These are phyloP conservation scores for Arachis hypogaea DNA, from an alignment of 306 rosid species.

Conservation along the genomic window DNA sequence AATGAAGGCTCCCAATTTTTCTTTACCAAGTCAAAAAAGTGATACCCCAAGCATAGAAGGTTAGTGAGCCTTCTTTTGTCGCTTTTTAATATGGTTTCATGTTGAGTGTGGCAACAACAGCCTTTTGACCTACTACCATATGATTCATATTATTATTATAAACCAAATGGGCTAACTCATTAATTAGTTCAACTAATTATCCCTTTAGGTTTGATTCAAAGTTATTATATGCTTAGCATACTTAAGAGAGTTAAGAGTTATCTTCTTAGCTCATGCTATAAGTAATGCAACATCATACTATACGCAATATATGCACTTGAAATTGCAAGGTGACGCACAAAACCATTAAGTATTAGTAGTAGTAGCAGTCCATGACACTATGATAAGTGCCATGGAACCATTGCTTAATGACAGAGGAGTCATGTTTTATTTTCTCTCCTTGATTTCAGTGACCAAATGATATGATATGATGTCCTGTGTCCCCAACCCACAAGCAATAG, in stretches of 20 bases:
- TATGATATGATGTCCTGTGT: not conserved
- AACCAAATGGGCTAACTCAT: conserved; percentile 29
- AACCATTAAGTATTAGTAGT: not conserved
- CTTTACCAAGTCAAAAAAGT: conserved; percentile 41
- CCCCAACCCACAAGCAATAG: conserved; percentile 9
- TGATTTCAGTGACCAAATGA: conserved; percentile 38
- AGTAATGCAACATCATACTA: not conserved
- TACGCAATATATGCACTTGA: not conserved
- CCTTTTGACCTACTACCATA: conserved; percentile 31
- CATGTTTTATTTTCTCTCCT: not conserved
- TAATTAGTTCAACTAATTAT: conserved; percentile 47
- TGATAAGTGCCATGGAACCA: conserved; percentile 26
- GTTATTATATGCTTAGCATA: not conserved
- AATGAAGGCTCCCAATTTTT: conserved; percentile 22
- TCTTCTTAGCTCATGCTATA: too few species aligned
- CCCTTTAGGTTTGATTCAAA: conserved; percentile 1
- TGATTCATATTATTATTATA: conserved; percentile 18
- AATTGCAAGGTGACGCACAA: conserved; percentile 10
- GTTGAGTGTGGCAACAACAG: conserved; percentile 21
- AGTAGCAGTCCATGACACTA: conserved; percentile 35
- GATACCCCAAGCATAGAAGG: conserved; percentile 25
- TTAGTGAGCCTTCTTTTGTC: conserved; percentile 31
- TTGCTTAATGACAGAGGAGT: not conserved
- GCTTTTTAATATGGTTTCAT: conserved; percentile 15
- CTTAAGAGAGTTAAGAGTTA: too few species aligned